Evolutionary conservation across 192 early-diverging fungal genomes (phyloP).

Genomic region (Radiomyces spectabilis): DNA sequence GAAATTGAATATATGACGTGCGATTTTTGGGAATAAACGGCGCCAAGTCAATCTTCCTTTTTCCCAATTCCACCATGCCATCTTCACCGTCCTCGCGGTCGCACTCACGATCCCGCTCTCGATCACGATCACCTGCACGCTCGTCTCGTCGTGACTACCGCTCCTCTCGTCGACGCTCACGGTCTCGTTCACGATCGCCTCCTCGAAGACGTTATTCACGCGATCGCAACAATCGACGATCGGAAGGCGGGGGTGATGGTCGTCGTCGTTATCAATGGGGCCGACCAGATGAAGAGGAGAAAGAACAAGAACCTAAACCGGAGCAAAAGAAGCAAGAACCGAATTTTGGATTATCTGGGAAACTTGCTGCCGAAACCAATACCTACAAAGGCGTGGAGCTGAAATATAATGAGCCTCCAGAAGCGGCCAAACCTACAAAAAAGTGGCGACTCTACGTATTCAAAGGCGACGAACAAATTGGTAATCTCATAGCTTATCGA

Average conservation of each 20-base stretch:
- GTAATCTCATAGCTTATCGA: conserved; percentile 26
- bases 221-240: not conserved
- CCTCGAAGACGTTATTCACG: not conserved
- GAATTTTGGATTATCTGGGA: conserved; percentile 82
- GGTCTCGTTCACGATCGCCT: conserved; percentile 20
- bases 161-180: not conserved
- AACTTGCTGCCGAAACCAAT: conserved; percentile 83
- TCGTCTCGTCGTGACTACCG: not conserved
- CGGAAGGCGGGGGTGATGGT: conserved; percentile 1
- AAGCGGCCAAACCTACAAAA: conserved; percentile 70
- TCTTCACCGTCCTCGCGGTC: not conserved
- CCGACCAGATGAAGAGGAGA: conserved; percentile 19
- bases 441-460: conserved; percentile 90
- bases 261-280: conserved; percentile 33
- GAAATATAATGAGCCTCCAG: conserved; percentile 89
- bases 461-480: conserved; percentile 83
- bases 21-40: too few relatives aligned
- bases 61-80: not conserved
- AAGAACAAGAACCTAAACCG: conserved; percentile 23
- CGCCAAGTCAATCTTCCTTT: too few relatives aligned
- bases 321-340: conserved; percentile 58
- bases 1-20: too few relatives aligned
- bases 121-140: not conserved
- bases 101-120: conserved; percentile 1
- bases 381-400: conserved; percentile 80